Evolutionary conservation across 208 protist genomes (phyloP).

Genomic region (Acanthamoeba healyi): DNA sequence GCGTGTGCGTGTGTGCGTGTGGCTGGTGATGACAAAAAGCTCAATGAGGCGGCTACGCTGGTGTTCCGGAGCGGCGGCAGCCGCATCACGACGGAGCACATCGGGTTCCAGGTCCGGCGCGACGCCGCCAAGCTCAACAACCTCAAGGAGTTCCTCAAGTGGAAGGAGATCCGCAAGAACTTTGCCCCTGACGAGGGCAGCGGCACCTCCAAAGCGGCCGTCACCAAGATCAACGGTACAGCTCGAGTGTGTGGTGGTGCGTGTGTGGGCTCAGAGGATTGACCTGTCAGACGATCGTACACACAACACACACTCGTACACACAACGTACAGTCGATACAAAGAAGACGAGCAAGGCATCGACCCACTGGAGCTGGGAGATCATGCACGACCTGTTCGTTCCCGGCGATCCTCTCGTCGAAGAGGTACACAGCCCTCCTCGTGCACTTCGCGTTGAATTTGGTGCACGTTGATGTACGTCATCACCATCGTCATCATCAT

Average conservation of each 20-base stretch:
- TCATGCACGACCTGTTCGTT: background rate
- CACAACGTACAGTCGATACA: background rate
- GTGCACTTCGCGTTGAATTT: no score
- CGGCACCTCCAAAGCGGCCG: background rate
- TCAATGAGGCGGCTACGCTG: conserved; percentile 1
- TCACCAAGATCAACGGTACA: conserved; percentile 45
- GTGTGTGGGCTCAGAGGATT: no score
- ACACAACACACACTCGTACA: no score
- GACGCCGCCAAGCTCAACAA: conserved; percentile 32
- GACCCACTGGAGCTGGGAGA: conserved; percentile 28
- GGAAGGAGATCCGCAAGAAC: conserved; percentile 74
- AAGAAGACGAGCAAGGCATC: conserved; percentile 13
- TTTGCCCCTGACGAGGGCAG: conserved; percentile 11
- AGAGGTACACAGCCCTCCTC: background rate
- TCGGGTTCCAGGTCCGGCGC: conserved; percentile 49
- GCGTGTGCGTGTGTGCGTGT: background rate
- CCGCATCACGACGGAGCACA: conserved; percentile 46
- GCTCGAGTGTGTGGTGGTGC: background rate
- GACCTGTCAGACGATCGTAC: no score
- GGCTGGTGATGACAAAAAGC: background rate
- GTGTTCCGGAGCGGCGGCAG: conserved; percentile 27
- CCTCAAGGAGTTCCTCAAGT: conserved; percentile 70
- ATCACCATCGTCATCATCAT: background rate
- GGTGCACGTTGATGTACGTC: background rate
- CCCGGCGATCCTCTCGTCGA: background rate